Conservation (phyloP, 1,284 basidiomycete genomes). For the Microbotryum intermedium region DNA sequence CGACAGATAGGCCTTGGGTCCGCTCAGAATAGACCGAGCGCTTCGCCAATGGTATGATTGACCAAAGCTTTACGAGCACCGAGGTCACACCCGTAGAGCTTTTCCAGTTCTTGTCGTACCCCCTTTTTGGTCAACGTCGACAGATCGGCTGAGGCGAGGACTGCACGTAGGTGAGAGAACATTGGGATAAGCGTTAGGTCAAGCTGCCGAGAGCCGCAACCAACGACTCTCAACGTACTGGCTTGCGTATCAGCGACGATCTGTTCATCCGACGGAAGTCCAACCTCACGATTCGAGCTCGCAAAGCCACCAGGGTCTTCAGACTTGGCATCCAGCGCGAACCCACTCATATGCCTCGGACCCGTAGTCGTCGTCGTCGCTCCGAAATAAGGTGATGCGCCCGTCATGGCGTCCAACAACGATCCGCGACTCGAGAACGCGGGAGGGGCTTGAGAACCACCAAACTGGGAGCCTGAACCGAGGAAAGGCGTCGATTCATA, state of each 20-base stretch:
- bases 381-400: background rate
- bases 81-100: slow-evolving; percentile 24
- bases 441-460: background rate
- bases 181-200: background rate
- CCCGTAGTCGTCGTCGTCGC: background rate
- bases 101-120: slow-evolving; percentile 60
- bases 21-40: slow-evolving; percentile 12
- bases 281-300: background rate
- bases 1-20: too few relatives aligned
- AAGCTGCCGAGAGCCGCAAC: background rate
- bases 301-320: background rate
- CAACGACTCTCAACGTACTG: slow-evolving; percentile 5
- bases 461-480: slow-evolving; percentile 2
- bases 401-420: background rate
- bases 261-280: slow-evolving; percentile 23
- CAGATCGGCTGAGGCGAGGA: slow-evolving; percentile 67
- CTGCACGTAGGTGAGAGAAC: slow-evolving; percentile 43
- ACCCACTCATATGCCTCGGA: background rate
- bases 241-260: slow-evolving; percentile 28
- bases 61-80: slow-evolving; percentile 29
- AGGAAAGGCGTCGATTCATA: too few relatives aligned
- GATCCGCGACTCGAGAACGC: background rate
- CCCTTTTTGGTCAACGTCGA: slow-evolving; percentile 83
- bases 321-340: background rate
- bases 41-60: slow-evolving; percentile 28